These are phyloP conservation scores for Venturiaceae sp. DNA, from an alignment of 2,329 filamentous ascomycete species.

Conservation along the genomic window DNA sequence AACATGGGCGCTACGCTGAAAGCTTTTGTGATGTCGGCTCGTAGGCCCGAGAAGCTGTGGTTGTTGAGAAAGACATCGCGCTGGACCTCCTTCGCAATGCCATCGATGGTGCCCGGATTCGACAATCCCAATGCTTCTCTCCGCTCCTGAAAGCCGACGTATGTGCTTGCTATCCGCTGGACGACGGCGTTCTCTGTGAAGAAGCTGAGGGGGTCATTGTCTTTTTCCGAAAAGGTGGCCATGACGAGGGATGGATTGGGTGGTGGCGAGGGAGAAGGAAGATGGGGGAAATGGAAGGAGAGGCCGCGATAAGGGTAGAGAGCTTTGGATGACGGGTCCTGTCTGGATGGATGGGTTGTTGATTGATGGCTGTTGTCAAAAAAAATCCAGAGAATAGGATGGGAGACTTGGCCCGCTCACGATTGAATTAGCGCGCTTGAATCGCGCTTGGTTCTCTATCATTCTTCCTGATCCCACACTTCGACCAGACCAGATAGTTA, in stretches of 20 bases:
- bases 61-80: conserved; percentile 95
- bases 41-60: conserved; percentile 91
- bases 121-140: conserved; percentile 79
- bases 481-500: too few species aligned
- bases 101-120: conserved; percentile 89
- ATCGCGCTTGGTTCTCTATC: too few species aligned
- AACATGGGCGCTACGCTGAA: conserved; percentile 92
- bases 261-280: neutral
- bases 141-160: conserved; percentile 73
- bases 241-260: neutral
- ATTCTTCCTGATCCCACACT: too few species aligned
- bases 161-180: conserved; percentile 62
- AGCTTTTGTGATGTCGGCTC: conserved; percentile 92
- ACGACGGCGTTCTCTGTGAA: conserved; percentile 66
- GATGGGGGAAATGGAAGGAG: neutral
- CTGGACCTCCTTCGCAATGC: conserved; percentile 82
- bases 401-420: too few species aligned
- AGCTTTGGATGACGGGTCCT: too few species aligned
- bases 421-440: too few species aligned
- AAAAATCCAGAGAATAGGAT: too few species aligned
- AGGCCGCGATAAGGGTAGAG: neutral
- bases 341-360: too few species aligned
- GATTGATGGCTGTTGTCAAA: too few species aligned
- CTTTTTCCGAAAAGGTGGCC: conserved; percentile 6
- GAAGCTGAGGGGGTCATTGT: conserved; percentile 27